Conservation (phyloP, 2,329 filamentous ascomycete genomes). For the Aspergillus persii region DNA sequence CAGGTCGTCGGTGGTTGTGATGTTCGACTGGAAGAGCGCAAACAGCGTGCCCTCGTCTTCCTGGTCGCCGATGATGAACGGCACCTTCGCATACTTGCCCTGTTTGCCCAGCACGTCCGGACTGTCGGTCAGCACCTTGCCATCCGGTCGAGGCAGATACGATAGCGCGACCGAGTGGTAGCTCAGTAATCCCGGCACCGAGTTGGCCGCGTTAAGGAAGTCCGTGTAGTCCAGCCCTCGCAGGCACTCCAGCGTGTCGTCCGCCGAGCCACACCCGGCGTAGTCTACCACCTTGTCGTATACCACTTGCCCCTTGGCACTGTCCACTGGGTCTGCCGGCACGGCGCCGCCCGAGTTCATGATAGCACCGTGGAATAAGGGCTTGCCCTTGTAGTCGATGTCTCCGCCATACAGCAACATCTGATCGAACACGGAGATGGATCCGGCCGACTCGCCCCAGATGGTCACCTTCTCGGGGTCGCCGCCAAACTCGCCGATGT, state of each 20-base stretch:
- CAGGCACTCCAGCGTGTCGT: constrained; percentile 50
- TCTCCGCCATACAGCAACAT: constrained; percentile 72
- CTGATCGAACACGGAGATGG: constrained; percentile 73
- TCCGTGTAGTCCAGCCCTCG: constrained; percentile 46
- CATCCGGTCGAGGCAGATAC: constrained; percentile 73
- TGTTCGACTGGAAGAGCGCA: constrained; percentile 65
- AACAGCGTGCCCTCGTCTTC: constrained; percentile 80
- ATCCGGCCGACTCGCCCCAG: constrained; percentile 71
- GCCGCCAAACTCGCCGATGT: constrained; percentile 74
- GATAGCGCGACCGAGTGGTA: constrained; percentile 69
- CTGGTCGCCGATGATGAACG: constrained; percentile 69
- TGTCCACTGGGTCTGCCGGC: constrained; percentile 63
- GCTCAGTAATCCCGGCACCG: constrained; percentile 65
- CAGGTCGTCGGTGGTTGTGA: constrained; percentile 60
- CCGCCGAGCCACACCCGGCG: constrained; percentile 45
- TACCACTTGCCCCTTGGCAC: constrained; percentile 62
- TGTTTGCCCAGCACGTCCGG: constrained; percentile 57
- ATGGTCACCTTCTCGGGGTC: constrained; percentile 76
- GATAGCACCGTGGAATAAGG: constrained; percentile 72
- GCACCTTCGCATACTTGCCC: constrained; percentile 59
- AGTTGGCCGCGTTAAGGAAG: constrained; percentile 63
- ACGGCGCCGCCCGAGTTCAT: constrained; percentile 70
- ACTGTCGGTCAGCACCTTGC: constrained; percentile 58
- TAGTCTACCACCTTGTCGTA: constrained; percentile 45
- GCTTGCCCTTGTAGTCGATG: constrained; percentile 69